Percentiles rank a stretch among this genome's conserved stretches.
phyloP scores from a whole-genome alignment of 352 stramenopile species.

The Albugo candida region DNA sequence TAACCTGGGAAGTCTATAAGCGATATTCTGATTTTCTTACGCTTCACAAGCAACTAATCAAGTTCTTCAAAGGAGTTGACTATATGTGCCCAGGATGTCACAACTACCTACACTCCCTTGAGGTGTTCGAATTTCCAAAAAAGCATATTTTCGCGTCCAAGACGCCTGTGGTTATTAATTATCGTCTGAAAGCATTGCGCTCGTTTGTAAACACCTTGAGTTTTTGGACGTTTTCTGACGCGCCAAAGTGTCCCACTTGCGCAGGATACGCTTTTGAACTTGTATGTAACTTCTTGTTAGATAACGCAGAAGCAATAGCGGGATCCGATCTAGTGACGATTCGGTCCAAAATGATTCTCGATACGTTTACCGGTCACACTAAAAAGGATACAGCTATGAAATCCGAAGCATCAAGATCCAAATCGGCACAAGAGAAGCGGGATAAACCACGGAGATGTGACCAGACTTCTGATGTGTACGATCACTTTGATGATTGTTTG shows the following conservation, averaged over 20 bases:
- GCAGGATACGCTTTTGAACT: conserved; percentile 62
- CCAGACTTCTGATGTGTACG: no score
- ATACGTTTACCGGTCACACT: conserved; percentile 21
- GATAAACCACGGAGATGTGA: no score
- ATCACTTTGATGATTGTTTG: no score
- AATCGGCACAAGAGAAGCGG: no score
- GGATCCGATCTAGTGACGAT: conserved; percentile 52
- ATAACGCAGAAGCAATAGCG: conserved; percentile 23
- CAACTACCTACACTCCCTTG: conserved; percentile 61
- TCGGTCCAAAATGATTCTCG: conserved; percentile 33
- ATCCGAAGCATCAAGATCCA: no score
- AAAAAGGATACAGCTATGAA: no score
- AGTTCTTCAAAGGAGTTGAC: conserved; percentile 42
- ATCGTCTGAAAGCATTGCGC: conserved; percentile 61
- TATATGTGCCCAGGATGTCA: conserved; percentile 62
- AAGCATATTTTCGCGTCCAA: conserved; percentile 70
- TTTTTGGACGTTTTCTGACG: conserved; percentile 62
- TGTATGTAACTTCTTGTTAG: conserved; percentile 59
- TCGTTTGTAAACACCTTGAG: conserved; percentile 70
- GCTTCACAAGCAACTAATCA: conserved; percentile 53
- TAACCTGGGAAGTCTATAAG: conserved; percentile 66
- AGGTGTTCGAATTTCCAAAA: conserved; percentile 69
- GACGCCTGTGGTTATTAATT: conserved; percentile 61
- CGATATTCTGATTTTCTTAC: conserved; percentile 73
- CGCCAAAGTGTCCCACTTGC: conserved; percentile 68